phyloP scores from a whole-genome alignment of 1,284 basidiomycete genomes.

The Ustilago hordei region DNA sequence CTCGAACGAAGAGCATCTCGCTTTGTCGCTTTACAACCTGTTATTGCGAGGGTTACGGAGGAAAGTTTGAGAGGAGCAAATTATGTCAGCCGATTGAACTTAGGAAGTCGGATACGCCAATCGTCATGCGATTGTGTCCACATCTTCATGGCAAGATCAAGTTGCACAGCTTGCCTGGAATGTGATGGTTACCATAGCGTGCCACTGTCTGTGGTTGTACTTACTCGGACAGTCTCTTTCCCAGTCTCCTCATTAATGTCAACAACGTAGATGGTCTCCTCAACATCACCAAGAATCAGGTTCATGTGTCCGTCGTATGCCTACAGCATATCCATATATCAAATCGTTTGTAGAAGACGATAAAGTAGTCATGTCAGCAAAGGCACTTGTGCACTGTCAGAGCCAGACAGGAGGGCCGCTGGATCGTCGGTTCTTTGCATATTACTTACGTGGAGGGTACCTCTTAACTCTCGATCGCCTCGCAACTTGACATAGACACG shows the following conservation, averaged over 20 bases:
- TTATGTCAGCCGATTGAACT: neutral
- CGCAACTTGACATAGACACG: constrained; percentile 95
- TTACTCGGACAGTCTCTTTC: constrained; percentile 71
- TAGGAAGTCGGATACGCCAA: too few relatives aligned
- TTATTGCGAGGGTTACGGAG: neutral
- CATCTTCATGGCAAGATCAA: too few relatives aligned
- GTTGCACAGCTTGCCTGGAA: too few relatives aligned
- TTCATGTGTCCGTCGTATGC: constrained; percentile 99
- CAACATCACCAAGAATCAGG: constrained; percentile 94
- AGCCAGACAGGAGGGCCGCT: neutral
- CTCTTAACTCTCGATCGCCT: constrained; percentile 91
- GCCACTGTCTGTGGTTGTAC: constrained; percentile 32
- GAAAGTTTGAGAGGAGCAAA: neutral
- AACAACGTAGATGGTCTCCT: constrained; percentile 75
- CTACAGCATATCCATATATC: constrained; percentile 3
- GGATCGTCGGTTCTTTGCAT: neutral
- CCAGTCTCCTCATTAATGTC: constrained; percentile 71
- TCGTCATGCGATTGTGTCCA: too few relatives aligned
- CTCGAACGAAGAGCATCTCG: constrained; percentile 98
- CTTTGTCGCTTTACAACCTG: constrained; percentile 93
- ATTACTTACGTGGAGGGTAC: constrained; percentile 79
- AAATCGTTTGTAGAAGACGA: neutral
- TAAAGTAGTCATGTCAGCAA: neutral
- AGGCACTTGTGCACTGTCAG: neutral
- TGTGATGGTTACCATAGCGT: too few relatives aligned